Evolutionary conservation across 495 filamentous ascomycete species (phyloP).

Genomic region (Friedmanniomyces simplex): DNA sequence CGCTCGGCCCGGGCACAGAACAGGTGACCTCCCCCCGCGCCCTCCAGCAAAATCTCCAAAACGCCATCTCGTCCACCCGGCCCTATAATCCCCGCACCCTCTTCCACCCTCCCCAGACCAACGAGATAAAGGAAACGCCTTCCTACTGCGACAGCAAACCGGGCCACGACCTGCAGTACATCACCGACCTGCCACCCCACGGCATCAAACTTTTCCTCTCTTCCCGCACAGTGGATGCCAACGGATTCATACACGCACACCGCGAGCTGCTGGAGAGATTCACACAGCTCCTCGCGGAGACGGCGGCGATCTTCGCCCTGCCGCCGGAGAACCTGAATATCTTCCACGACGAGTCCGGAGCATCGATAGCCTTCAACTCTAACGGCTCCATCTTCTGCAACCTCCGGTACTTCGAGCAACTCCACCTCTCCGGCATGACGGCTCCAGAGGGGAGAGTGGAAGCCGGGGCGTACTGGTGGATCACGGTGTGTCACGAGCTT

Average conservation of each 20-base stretch:
- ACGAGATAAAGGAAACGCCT: slow-evolving; percentile 67
- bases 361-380: slow-evolving; percentile 87
- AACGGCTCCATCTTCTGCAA: slow-evolving; percentile 89
- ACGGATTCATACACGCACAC: slow-evolving; percentile 53
- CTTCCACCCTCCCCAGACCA: slow-evolving; percentile 59
- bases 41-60: slow-evolving; percentile 58
- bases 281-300: slow-evolving; percentile 56
- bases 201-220: slow-evolving; percentile 65
- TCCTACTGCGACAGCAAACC: slow-evolving; percentile 81
- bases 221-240: slow-evolving; percentile 35
- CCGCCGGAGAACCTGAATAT: slow-evolving; percentile 56
- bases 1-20: slow-evolving; percentile 10
- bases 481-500: slow-evolving; percentile 82
- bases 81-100: slow-evolving; percentile 62
- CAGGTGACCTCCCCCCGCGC: slow-evolving; percentile 29
- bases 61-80: slow-evolving; percentile 71
- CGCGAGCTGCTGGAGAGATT: slow-evolving; percentile 57
- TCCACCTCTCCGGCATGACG: slow-evolving; percentile 45
- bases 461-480: slow-evolving; percentile 81
- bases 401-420: slow-evolving; percentile 69
- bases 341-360: slow-evolving; percentile 69
- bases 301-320: slow-evolving; percentile 60
- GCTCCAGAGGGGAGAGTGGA: slow-evolving; percentile 38
- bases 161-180: slow-evolving; percentile 67
- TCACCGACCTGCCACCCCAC: slow-evolving; percentile 38